These are phyloP conservation scores for Jatropha curcas DNA, from an alignment of 345 rosid genomes.

Conservation along the genomic window DNA sequence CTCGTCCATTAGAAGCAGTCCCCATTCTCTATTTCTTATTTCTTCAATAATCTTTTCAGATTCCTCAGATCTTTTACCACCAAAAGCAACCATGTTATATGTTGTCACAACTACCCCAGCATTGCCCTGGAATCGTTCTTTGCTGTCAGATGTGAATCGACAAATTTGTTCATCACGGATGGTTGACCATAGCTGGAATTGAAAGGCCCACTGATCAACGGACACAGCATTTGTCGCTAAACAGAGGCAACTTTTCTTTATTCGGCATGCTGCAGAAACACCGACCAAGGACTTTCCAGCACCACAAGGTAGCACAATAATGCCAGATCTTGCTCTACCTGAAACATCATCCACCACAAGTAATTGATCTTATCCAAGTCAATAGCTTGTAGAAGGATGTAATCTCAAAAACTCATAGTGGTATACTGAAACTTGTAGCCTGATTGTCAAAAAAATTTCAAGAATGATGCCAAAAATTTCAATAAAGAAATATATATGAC, in stretches of 20 bases:
- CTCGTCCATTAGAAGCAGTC: slow-evolving; percentile 97
- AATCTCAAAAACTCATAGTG: neutral
- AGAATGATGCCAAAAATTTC: neutral
- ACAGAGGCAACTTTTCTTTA: slow-evolving; percentile 95
- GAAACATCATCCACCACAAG: neutral
- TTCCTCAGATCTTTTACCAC: slow-evolving; percentile 96
- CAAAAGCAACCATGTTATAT: slow-evolving; percentile 97
- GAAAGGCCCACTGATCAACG: slow-evolving; percentile 98
- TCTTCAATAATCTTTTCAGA: slow-evolving; percentile 96
- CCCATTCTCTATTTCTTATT: slow-evolving; percentile 98
- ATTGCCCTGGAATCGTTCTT: slow-evolving; percentile 94
- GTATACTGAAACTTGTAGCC: neutral
- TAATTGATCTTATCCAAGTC: neutral
- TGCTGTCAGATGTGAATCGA: slow-evolving; percentile 96
- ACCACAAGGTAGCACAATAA: slow-evolving; percentile 96
- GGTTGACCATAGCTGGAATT: slow-evolving; percentile 89
- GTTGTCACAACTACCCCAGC: slow-evolving; percentile 98
- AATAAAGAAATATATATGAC: neutral
- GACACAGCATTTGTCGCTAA: slow-evolving; percentile 98
- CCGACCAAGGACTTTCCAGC: slow-evolving; percentile 98
- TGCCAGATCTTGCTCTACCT: slow-evolving; percentile 99
- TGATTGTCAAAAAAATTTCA: neutral
- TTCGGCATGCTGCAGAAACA: slow-evolving; percentile 89
- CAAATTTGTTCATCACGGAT: slow-evolving; percentile 87
- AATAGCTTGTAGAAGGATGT: neutral